phyloP scores from a whole-genome alignment of 1,139 yeast species.

The Suhomyces ambrosiae region DNA sequence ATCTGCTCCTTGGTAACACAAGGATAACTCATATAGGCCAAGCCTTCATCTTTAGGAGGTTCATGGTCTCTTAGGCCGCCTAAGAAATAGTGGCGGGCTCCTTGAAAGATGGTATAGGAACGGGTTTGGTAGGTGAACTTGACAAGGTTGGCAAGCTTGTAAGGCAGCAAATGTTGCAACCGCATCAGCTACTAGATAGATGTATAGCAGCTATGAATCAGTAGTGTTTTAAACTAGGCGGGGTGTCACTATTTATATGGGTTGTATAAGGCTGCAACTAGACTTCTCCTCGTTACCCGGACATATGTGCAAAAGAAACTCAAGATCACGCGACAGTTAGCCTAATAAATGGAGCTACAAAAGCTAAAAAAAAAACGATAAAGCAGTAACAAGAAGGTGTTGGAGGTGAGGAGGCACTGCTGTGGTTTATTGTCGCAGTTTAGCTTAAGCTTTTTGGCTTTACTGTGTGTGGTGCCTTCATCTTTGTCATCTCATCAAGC shows the following conservation, averaged over 20 bases:
- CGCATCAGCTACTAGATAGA: not conserved
- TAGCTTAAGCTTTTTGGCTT: no score
- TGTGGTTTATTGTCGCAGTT: no score
- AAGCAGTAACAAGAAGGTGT: no score
- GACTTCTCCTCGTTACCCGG: slow-evolving; percentile 7
- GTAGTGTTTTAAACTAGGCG: not conserved
- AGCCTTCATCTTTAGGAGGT: slow-evolving; percentile 25
- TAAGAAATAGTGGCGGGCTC: slow-evolving; percentile 33
- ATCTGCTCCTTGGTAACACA: slow-evolving; percentile 45
- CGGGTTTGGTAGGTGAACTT: no score
- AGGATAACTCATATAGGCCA: slow-evolving; percentile 47
- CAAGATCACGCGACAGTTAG: slow-evolving; percentile 1
- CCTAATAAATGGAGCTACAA: no score
- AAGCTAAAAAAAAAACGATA: no score
- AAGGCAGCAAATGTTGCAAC: not conserved
- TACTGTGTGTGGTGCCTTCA: no score
- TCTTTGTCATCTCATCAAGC: no score
- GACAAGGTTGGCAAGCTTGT: not conserved
- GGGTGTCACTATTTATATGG: no score
- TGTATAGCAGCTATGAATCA: not conserved
- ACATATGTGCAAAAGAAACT: not conserved
- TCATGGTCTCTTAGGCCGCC: slow-evolving; percentile 22
- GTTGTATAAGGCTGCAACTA: slow-evolving; percentile 4
- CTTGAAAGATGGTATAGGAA: slow-evolving; percentile 24
- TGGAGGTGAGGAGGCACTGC: no score